Evolutionary conservation across 2,329 filamentous ascomycete species (phyloP), one percentile per base, ranked within the genome.

Genomic region (Exophiala oligosperma): DNA sequence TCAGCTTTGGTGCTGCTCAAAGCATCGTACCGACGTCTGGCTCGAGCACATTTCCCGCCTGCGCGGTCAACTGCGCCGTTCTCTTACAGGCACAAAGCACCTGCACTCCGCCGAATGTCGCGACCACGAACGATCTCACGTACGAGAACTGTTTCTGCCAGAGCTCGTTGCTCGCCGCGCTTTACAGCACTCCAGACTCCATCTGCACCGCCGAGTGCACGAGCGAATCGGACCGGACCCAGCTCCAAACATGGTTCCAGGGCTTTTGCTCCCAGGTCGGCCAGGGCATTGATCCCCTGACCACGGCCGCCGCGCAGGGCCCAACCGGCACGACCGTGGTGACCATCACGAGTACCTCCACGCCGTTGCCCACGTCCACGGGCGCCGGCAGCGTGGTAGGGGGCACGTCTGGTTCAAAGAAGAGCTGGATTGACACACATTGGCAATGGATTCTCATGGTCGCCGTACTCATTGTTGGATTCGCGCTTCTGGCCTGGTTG

Each of bases 371-470:
- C 32, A 62, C 65, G 11, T 60, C 70, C 26, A 62, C 60, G 4
- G 61, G 53, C 3, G 50, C 65, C 4, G 60, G 48, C 17, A 54
- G 49, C n/a, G 50, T 54, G 1, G 48, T 53, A 9, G 49, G 38
- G 14, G 14, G 55, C 7, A 49, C 59, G 2, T 9, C 58, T 21
- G 9, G 40, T 26, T 52, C 57, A 11, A 54, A 54, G n/a, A 56
- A 63, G 40, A 58, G 59, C n/a, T 64, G 63, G 88, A 75, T 90
- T 50, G 79, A 81, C 6, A 80, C 77, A 28, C 90, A 93, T 72
- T 91, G 84, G 78, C 81, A 86, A 76, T 96, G 90, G 90, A 84
- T 95, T 47, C 80, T 93, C 62, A 91, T 94, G 81, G 79, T 94
- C 53, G 86, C 91, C 64, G 77, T 93, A 61, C 80, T 95, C 28